Evolutionary conservation across 257 asterid species (phyloP).

Genomic region (Nicotiana benthamiana): DNA sequence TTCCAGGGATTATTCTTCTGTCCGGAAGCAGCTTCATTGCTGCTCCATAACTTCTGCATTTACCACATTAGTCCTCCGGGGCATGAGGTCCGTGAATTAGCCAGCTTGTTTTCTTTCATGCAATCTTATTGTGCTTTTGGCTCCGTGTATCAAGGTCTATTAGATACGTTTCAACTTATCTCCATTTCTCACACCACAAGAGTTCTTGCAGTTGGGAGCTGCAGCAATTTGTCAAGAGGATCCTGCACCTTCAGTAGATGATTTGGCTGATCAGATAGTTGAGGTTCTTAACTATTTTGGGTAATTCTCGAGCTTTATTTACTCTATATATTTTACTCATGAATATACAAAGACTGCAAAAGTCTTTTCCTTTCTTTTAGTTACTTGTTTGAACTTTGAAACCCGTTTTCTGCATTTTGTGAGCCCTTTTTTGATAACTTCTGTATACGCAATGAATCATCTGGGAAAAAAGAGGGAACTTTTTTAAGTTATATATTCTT

Average conservation of each 20-base stretch:
- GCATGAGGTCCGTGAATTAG: constrained; percentile 34
- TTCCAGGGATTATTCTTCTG: constrained; percentile 54
- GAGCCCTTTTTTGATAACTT: neutral
- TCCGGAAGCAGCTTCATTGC: constrained; percentile 39
- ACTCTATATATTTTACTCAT: neutral
- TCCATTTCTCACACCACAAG: constrained; percentile 51
- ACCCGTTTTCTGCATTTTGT: neutral
- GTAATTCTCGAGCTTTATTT: constrained; percentile 22
- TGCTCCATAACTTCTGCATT: constrained; percentile 37
- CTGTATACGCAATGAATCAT: constrained; percentile 9
- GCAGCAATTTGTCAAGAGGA: constrained; percentile 56
- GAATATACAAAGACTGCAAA: neutral
- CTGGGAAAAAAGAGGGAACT: neutral
- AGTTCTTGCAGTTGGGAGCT: constrained; percentile 96
- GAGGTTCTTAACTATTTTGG: constrained; percentile 85
- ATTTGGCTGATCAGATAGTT: constrained; percentile 75
- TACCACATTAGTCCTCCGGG: constrained; percentile 46
- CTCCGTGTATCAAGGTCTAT: neutral
- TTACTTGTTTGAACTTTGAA: neutral
- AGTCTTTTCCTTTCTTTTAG: neutral
- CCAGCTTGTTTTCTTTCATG: neutral
- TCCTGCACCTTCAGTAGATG: constrained; percentile 60
- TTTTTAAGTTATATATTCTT: neutral
- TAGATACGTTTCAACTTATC: constrained; percentile 3
- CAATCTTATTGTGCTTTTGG: neutral